These are phyloP conservation scores for Cardamine resedifolia DNA, from an alignment of 345 rosid genomes.

Conservation along the genomic window DNA sequence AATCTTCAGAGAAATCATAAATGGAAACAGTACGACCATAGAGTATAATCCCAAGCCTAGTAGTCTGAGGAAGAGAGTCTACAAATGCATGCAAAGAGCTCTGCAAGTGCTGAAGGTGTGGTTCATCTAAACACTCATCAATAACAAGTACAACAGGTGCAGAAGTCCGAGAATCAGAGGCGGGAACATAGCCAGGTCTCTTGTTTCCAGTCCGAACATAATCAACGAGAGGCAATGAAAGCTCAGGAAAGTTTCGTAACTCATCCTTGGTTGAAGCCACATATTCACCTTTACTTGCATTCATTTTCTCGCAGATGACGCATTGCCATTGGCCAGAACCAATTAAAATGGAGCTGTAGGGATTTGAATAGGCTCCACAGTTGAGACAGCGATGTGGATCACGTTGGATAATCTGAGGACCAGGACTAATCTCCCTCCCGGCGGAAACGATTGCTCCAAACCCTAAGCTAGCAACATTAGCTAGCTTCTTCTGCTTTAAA, in stretches of 20 bases:
- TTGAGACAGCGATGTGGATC: constrained; percentile 85
- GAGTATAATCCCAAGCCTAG: constrained; percentile 80
- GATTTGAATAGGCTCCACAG: constrained; percentile 94
- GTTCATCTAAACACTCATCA: constrained; percentile 96
- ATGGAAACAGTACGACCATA: constrained; percentile 88
- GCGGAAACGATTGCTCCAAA: constrained; percentile 94
- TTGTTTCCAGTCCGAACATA: constrained; percentile 85
- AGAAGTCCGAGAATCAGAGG: constrained; percentile 81
- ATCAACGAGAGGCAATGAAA: constrained; percentile 77
- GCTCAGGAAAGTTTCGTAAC: constrained; percentile 68
- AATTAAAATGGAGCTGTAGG: constrained; percentile 71
- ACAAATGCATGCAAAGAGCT: constrained; percentile 96
- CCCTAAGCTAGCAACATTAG: constrained; percentile 85
- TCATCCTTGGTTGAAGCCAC: constrained; percentile 73
- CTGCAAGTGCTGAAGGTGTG: constrained; percentile 90
- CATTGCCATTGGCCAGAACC: constrained; percentile 99
- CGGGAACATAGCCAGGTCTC: constrained; percentile 82
- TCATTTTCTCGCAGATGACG: constrained; percentile 65
- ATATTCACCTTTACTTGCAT: constrained; percentile 89
- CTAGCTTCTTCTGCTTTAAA: constrained; percentile 82
- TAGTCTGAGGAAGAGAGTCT: constrained; percentile 73
- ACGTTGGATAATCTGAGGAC: constrained; percentile 81
- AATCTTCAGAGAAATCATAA: constrained; percentile 90
- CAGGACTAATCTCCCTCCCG: constrained; percentile 72
- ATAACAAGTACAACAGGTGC: constrained; percentile 89